These are phyloP conservation scores for Macrotyloma uniflorum DNA, from an alignment of 306 rosid species.

Conservation along the genomic window DNA sequence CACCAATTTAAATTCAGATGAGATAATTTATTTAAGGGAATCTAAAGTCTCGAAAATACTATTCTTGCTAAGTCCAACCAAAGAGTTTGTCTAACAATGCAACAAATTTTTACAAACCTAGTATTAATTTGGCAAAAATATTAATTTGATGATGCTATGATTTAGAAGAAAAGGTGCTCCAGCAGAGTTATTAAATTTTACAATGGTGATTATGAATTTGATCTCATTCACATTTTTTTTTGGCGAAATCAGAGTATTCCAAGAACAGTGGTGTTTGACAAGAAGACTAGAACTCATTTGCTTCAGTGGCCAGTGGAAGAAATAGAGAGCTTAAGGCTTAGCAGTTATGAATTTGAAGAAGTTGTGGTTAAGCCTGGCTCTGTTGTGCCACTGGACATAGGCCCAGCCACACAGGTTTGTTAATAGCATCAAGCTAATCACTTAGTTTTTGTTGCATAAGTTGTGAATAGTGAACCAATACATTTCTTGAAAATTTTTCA, in stretches of 20 bases:
- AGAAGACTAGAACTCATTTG: slow-evolving; percentile 62
- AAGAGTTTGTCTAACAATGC: no score
- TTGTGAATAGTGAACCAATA: not conserved
- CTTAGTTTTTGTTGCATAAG: slow-evolving; percentile 9
- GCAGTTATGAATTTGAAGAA: slow-evolving; percentile 47
- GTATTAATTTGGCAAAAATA: no score
- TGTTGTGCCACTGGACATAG: slow-evolving; percentile 59
- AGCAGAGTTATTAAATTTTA: no score
- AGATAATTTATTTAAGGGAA: not conserved
- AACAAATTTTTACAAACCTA: no score
- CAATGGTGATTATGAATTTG: not conserved
- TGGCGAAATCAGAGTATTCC: slow-evolving; percentile 64
- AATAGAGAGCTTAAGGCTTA: slow-evolving; percentile 70
- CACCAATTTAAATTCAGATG: not conserved
- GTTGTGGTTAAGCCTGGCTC: slow-evolving; percentile 69
- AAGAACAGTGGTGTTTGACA: slow-evolving; percentile 72
- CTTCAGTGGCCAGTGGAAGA: slow-evolving; percentile 90
- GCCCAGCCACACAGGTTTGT: slow-evolving; percentile 74
- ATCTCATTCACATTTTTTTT: not conserved
- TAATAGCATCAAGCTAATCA: not conserved
- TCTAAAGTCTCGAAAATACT: no score
- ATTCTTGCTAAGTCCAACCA: no score
- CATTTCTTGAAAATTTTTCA: slow-evolving; percentile 32
- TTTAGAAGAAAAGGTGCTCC: no score
- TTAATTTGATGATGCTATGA: no score